These are phyloP conservation scores for Calonectria henricotiae DNA, from an alignment of 2,329 filamentous ascomycete genomes.

Conservation along the genomic window DNA sequence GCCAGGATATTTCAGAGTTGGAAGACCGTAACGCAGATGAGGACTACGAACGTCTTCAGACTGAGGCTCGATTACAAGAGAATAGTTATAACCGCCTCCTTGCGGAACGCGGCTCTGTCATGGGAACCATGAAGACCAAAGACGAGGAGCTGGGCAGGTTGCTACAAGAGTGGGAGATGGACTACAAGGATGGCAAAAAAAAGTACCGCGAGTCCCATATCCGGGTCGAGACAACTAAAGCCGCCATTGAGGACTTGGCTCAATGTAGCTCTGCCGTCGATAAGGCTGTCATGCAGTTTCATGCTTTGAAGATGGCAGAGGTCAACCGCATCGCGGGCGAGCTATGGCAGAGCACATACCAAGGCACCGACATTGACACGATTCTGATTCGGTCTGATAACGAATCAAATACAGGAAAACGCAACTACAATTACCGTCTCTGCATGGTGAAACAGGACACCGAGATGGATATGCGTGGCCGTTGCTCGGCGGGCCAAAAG, in stretches of 20 bases:
- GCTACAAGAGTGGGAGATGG: conserved; percentile 85
- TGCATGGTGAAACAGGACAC: conserved; percentile 98
- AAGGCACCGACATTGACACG: conserved; percentile 96
- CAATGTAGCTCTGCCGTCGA: conserved; percentile 89
- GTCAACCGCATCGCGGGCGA: conserved; percentile 96
- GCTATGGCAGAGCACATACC: conserved; percentile 97
- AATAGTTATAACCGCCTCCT: conserved; percentile 78
- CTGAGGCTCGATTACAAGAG: conserved; percentile 79
- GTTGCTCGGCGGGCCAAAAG: conserved; percentile 96
- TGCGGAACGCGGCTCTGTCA: conserved; percentile 81
- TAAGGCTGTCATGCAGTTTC: conserved; percentile 97
- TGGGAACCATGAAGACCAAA: conserved; percentile 87
- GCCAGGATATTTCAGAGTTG: conserved; percentile 80
- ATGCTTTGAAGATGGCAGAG: conserved; percentile 97
- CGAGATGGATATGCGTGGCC: conserved; percentile 99
- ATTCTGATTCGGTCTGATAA: conserved; percentile 95
- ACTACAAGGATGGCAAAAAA: conserved; percentile 86
- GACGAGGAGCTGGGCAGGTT: conserved; percentile 84
- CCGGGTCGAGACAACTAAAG: conserved; percentile 91
- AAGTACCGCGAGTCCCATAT: conserved; percentile 92
- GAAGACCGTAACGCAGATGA: conserved; percentile 86
- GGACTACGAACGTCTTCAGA: conserved; percentile 82
- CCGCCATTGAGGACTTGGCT: conserved; percentile 90
- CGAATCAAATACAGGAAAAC: conserved; percentile 81
- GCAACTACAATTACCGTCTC: conserved; percentile 96